Percentiles rank a stretch among this genome's conserved stretches.
These are phyloP conservation scores for Pythium graminicola DNA, from an alignment of 352 stramenopile species.

Conservation along the genomic window DNA sequence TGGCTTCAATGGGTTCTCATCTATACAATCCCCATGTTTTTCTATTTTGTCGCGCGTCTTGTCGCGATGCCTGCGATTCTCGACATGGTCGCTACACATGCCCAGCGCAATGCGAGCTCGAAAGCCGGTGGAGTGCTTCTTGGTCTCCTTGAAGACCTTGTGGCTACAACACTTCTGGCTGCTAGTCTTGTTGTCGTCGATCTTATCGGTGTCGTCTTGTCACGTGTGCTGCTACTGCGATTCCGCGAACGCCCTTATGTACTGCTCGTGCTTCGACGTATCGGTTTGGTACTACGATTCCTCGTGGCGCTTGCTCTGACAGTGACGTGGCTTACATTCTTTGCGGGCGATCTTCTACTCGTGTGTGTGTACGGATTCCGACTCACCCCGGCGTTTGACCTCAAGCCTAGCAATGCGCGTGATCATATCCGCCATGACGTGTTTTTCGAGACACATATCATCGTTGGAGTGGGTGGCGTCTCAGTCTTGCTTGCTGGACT, in stretches of 20 bases:
- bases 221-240: background rate
- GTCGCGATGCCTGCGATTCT: constrained; percentile 1
- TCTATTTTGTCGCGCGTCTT: background rate
- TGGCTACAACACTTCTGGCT: constrained; percentile 1
- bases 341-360: constrained; percentile 38
- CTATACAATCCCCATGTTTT: background rate
- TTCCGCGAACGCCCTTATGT: background rate
- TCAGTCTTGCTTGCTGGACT: constrained; percentile 24
- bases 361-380: constrained; percentile 34
- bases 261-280: background rate
- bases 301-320: constrained; percentile 22
- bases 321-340: constrained; percentile 21
- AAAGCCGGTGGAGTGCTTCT: constrained; percentile 1
- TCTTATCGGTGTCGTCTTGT: background rate
- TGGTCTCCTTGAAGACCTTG: background rate
- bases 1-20: constrained; percentile 3
- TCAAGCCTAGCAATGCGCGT: constrained; percentile 28
- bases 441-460: constrained; percentile 17
- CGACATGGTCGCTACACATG: background rate
- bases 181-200: constrained; percentile 1
- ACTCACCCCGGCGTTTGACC: constrained; percentile 38
- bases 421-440: constrained; percentile 30
- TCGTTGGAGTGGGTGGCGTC: constrained; percentile 14
- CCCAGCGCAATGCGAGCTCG: background rate
- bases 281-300: background rate